Conservation (phyloP, 2,329 filamentous ascomycete species). For the Talaromyces funiculosus region DNA sequence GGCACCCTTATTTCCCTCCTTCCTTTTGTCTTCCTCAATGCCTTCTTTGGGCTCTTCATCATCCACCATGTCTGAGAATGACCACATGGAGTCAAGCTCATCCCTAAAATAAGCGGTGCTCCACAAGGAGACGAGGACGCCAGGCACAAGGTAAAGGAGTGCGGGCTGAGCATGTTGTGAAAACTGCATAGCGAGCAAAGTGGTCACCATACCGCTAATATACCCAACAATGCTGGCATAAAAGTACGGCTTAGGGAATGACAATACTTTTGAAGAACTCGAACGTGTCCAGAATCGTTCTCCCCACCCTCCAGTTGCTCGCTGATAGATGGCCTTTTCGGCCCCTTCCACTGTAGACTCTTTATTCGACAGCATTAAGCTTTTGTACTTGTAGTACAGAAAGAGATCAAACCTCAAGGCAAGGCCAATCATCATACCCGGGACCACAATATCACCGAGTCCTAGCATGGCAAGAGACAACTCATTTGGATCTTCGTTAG, state of each 20-base stretch:
- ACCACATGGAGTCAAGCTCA: constrained; percentile 71
- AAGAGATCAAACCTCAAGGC: constrained; percentile 89
- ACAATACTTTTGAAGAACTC: constrained; percentile 20
- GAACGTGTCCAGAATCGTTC: constrained; percentile 69
- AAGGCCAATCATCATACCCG: constrained; percentile 82
- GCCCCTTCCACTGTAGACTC: constrained; percentile 18
- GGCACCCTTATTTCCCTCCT: constrained; percentile 45
- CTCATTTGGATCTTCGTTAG: constrained; percentile 39
- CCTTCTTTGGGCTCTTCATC: constrained; percentile 28
- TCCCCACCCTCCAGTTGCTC: constrained; percentile 70
- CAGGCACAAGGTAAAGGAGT: constrained; percentile 84
- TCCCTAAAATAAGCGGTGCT: constrained; percentile 64
- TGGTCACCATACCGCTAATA: constrained; percentile 67
- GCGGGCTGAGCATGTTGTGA: constrained; percentile 83
- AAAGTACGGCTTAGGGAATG: constrained; percentile 83
- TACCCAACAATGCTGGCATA: constrained; percentile 72
- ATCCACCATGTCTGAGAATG: constrained; percentile 64
- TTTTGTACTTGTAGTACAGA: constrained; percentile 67
- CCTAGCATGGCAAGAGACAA: constrained; percentile 68
- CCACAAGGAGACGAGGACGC: constrained; percentile 71
- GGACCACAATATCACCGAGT: constrained; percentile 88
- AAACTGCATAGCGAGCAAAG: constrained; percentile 68
- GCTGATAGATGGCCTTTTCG: constrained; percentile 37
- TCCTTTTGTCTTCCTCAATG: constrained; percentile 20
- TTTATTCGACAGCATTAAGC: constrained; percentile 39